Evolutionary conservation across 2,329 filamentous ascomycete species (phyloP).

Genomic region (Pseudogymnoascus sp.): DNA sequence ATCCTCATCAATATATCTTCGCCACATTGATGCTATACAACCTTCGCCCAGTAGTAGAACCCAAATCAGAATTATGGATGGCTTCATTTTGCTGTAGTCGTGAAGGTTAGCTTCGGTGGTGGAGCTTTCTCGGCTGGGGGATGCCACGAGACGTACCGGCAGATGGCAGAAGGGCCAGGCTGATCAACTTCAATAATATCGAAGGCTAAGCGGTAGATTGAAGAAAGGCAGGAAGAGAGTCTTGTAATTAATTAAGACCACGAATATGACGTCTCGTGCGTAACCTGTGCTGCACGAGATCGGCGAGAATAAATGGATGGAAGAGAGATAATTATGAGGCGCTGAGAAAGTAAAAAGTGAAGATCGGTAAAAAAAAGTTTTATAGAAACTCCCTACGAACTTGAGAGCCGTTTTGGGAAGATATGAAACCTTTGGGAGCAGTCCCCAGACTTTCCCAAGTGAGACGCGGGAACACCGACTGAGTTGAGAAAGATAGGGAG

Average conservation of each 20-base stretch:
- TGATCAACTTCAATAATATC: background rate
- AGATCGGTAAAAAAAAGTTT: background rate
- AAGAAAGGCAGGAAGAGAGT: background rate
- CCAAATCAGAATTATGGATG: background rate
- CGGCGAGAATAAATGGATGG: background rate
- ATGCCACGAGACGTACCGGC: background rate
- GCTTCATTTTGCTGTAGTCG: background rate
- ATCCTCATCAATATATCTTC: background rate
- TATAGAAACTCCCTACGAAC: background rate
- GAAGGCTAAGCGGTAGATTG: background rate
- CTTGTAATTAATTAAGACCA: background rate
- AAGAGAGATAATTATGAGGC: background rate
- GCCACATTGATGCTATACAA: background rate
- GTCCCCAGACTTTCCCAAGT: background rate
- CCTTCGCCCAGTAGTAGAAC: background rate
- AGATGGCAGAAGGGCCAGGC: background rate
- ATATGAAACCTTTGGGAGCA: background rate
- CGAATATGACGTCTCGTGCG: background rate
- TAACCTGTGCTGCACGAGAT: background rate
- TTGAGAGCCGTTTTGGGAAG: background rate
- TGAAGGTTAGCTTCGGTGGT: background rate
- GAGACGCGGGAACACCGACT: background rate
- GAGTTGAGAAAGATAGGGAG: background rate
- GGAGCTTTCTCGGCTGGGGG: background rate
- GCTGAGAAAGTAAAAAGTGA: background rate